These are phyloP conservation scores for Phtheirospermum japonicum DNA, from an alignment of 257 asterid genomes.

Conservation along the genomic window DNA sequence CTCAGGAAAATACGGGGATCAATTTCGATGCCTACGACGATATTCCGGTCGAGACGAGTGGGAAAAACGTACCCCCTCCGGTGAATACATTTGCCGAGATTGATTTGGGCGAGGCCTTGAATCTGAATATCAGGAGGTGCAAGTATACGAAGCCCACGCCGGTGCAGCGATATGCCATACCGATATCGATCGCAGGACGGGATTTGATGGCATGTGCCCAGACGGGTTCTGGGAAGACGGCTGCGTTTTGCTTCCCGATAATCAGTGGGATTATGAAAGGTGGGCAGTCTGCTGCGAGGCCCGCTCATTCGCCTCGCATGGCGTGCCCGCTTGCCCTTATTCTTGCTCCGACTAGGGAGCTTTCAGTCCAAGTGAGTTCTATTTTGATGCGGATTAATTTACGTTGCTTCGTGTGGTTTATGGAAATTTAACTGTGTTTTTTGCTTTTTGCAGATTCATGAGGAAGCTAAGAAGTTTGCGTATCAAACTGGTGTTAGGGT, in stretches of 20 bases:
- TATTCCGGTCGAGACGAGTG: slow-evolving; percentile 48
- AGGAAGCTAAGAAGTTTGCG: slow-evolving; percentile 61
- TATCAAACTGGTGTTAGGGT: slow-evolving; percentile 72
- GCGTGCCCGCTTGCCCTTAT: slow-evolving; percentile 60
- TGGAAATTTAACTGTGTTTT: neutral
- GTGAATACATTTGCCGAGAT: slow-evolving; percentile 46
- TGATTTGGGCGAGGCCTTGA: slow-evolving; percentile 46
- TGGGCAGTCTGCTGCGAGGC: slow-evolving; percentile 26
- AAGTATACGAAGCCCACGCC: slow-evolving; percentile 50
- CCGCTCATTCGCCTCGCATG: slow-evolving; percentile 34
- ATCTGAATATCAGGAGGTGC: slow-evolving; percentile 44
- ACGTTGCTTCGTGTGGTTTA: no score
- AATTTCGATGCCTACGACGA: slow-evolving; percentile 52
- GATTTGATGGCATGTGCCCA: slow-evolving; percentile 53
- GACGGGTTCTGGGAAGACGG: slow-evolving; percentile 53
- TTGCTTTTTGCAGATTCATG: slow-evolving; percentile 45
- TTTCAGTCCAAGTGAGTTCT: slow-evolving; percentile 49
- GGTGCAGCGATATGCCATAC: slow-evolving; percentile 47
- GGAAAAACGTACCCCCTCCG: slow-evolving; percentile 43
- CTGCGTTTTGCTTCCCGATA: slow-evolving; percentile 52
- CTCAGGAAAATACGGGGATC: slow-evolving; percentile 40
- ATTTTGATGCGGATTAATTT: no score
- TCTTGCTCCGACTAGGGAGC: slow-evolving; percentile 61
- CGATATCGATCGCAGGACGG: slow-evolving; percentile 40
- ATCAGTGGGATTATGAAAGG: slow-evolving; percentile 42